Conservation (phyloP, 1,284 basidiomycete species). For the Leccinum pachyderme region DNA sequence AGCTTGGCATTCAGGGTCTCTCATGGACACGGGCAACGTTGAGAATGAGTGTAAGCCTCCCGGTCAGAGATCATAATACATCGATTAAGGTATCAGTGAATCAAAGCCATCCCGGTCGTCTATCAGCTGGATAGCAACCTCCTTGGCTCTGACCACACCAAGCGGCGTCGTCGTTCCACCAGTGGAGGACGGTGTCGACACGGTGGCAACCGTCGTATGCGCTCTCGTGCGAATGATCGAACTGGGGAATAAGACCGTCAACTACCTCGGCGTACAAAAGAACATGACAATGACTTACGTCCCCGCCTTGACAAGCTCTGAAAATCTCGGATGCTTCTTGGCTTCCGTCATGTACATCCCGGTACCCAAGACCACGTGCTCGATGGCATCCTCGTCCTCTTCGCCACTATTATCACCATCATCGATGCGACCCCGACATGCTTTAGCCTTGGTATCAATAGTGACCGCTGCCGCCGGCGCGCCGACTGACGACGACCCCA, state of each 20-base stretch:
- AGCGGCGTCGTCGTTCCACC: conserved; percentile 22
- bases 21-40: too few relatives aligned
- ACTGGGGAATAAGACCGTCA: conserved; percentile 14
- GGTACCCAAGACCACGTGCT: conserved; percentile 35
- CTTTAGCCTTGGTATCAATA: background rate
- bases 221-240: conserved; percentile 31
- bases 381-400: conserved; percentile 18
- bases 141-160: conserved; percentile 25
- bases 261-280: background rate
- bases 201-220: conserved; percentile 29
- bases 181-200: conserved; percentile 13
- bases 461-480: background rate
- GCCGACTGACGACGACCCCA: background rate
- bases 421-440: background rate
- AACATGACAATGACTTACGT: conserved; percentile 35
- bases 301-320: conserved; percentile 44
- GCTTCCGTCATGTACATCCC: conserved; percentile 48
- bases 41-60: too few relatives aligned
- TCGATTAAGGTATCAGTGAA: conserved; percentile 1
- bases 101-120: conserved; percentile 4
- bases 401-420: conserved; percentile 19
- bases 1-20: background rate
- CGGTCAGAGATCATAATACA: background rate
- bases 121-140: conserved; percentile 23
- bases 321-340: conserved; percentile 40